These are phyloP conservation scores for Backusella tarrabulga DNA, from an alignment of 192 early-diverging fungal genomes.

Conservation along the genomic window DNA sequence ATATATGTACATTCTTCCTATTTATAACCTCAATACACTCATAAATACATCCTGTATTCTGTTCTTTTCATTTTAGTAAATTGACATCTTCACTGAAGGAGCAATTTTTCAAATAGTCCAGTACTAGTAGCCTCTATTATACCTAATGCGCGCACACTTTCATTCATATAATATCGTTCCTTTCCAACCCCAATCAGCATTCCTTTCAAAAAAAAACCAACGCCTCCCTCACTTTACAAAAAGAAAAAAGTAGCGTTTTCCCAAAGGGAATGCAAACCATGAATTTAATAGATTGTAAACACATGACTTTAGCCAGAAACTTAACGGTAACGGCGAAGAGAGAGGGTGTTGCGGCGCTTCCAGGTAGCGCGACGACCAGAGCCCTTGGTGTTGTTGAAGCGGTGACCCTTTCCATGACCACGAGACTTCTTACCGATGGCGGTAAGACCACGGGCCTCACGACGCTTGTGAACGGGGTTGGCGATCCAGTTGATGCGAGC, in stretches of 20 bases:
- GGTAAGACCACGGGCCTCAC: constrained; percentile 97
- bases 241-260: not conserved
- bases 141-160: not conserved
- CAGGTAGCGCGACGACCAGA: constrained; percentile 92
- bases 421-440: constrained; percentile 96
- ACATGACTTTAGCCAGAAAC: constrained; percentile 8
- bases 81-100: not conserved
- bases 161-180: not conserved
- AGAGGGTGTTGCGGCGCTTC: constrained; percentile 94
- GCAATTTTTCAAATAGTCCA: not conserved
- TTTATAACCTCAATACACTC: not conserved
- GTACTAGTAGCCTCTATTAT: not conserved
- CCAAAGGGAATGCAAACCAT: constrained; percentile 4
- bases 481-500: constrained; percentile 99
- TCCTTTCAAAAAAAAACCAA: not conserved
- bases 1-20: not conserved
- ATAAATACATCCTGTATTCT: not conserved
- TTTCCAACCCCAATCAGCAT: not conserved
- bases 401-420: constrained; percentile 95
- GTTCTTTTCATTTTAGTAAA: not conserved
- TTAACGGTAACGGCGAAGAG: constrained; percentile 93
- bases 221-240: not conserved
- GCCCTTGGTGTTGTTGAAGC: constrained; percentile 95
- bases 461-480: constrained; percentile 96
- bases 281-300: not conserved